phyloP scores from a whole-genome alignment of 2,329 filamentous ascomycete species.

The Xylariomycetidae sp. region DNA sequence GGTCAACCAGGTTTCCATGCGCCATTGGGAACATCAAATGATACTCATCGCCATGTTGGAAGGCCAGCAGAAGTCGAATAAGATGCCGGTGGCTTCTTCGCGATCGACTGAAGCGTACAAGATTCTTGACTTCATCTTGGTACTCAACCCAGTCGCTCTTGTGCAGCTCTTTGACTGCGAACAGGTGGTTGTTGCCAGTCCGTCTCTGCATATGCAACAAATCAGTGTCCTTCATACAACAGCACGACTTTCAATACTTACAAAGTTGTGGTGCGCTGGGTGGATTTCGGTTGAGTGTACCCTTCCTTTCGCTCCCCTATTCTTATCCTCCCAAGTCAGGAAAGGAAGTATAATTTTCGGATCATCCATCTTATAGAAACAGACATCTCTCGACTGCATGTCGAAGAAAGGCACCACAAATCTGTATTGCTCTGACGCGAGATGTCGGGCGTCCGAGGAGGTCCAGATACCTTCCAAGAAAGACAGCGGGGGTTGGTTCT shows the following conservation, averaged over 20 bases:
- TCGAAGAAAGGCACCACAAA: slow-evolving; percentile 7
- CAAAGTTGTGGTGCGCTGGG: slow-evolving; percentile 7
- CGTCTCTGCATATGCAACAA: too few relatives aligned
- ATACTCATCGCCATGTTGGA: slow-evolving; percentile 7
- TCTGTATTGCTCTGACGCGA: slow-evolving; percentile 5
- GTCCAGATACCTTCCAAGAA: neutral
- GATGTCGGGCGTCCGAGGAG: neutral
- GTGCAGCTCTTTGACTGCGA: slow-evolving; percentile 11
- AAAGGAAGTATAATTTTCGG: neutral
- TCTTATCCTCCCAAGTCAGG: neutral
- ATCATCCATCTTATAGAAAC: slow-evolving; percentile 6
- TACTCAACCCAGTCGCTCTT: slow-evolving; percentile 4
- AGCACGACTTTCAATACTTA: neutral
- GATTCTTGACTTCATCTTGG: slow-evolving; percentile 5
- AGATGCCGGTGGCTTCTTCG: slow-evolving; percentile 8
- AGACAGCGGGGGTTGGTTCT: neutral
- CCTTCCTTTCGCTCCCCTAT: slow-evolving; percentile 5
- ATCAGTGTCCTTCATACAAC: too few relatives aligned
- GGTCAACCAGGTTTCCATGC: slow-evolving; percentile 7
- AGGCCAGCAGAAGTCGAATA: slow-evolving; percentile 8
- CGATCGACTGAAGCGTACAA: slow-evolving; percentile 7
- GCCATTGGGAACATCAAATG: slow-evolving; percentile 13
- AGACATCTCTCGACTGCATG: slow-evolving; percentile 1
- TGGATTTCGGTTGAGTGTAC: slow-evolving; percentile 10
- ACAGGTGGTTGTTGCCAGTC: neutral